A percentile compares a stretch with the other conserved stretches of the same genome.
phyloP scores from a whole-genome alignment of 306 rosid species.

The Inga oerstediana region DNA sequence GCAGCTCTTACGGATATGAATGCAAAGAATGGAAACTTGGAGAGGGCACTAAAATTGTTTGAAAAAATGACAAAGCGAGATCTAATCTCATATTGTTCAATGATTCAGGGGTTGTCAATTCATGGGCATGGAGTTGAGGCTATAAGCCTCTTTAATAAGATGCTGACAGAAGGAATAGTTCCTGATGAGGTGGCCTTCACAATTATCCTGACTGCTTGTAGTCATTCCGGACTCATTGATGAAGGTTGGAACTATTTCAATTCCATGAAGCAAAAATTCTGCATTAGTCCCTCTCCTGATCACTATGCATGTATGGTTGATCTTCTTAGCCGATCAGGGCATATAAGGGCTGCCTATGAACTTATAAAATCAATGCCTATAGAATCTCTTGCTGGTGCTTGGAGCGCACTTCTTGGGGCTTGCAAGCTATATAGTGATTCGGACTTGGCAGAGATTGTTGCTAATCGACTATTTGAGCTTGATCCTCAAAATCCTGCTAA shows the following conservation, averaged over 20 bases:
- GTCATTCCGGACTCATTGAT: slow-evolving; percentile 68
- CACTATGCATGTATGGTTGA: slow-evolving; percentile 85
- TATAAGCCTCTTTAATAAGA: slow-evolving; percentile 56
- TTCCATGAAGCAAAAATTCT: slow-evolving; percentile 48
- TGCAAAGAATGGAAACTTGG: slow-evolving; percentile 85
- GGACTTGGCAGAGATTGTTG: slow-evolving; percentile 67
- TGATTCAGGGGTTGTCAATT: slow-evolving; percentile 76
- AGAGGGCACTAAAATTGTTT: slow-evolving; percentile 58
- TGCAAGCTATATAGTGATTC: slow-evolving; percentile 55
- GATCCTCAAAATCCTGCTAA: slow-evolving; percentile 69
- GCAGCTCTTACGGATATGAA: slow-evolving; percentile 83
- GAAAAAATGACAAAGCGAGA: slow-evolving; percentile 52
- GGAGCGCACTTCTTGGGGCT: slow-evolving; percentile 86
- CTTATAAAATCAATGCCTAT: slow-evolving; percentile 58
- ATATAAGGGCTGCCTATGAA: slow-evolving; percentile 60
- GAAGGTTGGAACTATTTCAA: slow-evolving; percentile 72
- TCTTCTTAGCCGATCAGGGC: slow-evolving; percentile 76
- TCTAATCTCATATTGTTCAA: slow-evolving; percentile 64
- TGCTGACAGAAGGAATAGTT: slow-evolving; percentile 65
- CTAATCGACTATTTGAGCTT: slow-evolving; percentile 57
- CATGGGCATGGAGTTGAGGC: slow-evolving; percentile 70
- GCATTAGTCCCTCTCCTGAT: slow-evolving; percentile 60
- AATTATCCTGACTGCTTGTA: slow-evolving; percentile 70
- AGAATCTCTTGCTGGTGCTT: slow-evolving; percentile 67
- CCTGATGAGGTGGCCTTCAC: slow-evolving; percentile 83